Percentiles rank a stretch among this genome's conserved stretches.
These are phyloP conservation scores for Curvularia spicifera DNA, from an alignment of 2,329 filamentous ascomycete genomes.

Conservation along the genomic window DNA sequence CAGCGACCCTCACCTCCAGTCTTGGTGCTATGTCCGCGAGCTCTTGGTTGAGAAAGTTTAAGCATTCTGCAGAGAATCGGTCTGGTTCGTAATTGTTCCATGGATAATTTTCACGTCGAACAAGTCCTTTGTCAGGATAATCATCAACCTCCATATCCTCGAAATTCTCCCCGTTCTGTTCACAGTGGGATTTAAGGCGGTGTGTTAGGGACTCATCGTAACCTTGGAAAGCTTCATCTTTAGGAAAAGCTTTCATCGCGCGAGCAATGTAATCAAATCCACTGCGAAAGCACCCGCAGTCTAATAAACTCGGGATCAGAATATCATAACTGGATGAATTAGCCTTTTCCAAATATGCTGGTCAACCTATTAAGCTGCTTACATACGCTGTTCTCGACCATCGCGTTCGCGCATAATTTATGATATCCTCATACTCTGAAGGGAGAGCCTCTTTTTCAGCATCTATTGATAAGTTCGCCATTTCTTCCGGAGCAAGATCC, in stretches of 20 bases:
- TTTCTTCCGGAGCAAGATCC: conserved; percentile 28
- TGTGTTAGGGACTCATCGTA: conserved; percentile 59
- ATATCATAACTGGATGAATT: conserved; percentile 36
- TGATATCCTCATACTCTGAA: conserved; percentile 19
- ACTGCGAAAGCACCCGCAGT: conserved; percentile 70
- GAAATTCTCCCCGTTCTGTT: conserved; percentile 27
- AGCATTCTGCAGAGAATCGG: conserved; percentile 59
- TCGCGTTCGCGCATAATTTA: conserved; percentile 28
- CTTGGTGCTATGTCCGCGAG: conserved; percentile 76
- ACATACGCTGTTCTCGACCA: conserved; percentile 44
- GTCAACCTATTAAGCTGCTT: conserved; percentile 2
- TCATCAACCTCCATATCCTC: conserved; percentile 59
- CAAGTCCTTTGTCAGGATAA: conserved; percentile 72
- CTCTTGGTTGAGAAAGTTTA: conserved; percentile 74
- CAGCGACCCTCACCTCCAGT: conserved; percentile 77
- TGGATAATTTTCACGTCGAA: conserved; percentile 69
- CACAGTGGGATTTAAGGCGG: conserved; percentile 33
- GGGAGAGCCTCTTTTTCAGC: conserved; percentile 4
- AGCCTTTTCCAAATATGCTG: conserved; percentile 7
- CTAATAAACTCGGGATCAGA: conserved; percentile 62
- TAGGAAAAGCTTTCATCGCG: conserved; percentile 63
- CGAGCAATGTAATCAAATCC: conserved; percentile 70
- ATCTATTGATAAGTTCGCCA: conserved; percentile 14
- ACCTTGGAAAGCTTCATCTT: conserved; percentile 63
- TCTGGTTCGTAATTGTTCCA: conserved; percentile 69